These are phyloP conservation scores for Acanthamoeba culbertsoni DNA, from an alignment of 208 protist genomes.

Conservation along the genomic window DNA sequence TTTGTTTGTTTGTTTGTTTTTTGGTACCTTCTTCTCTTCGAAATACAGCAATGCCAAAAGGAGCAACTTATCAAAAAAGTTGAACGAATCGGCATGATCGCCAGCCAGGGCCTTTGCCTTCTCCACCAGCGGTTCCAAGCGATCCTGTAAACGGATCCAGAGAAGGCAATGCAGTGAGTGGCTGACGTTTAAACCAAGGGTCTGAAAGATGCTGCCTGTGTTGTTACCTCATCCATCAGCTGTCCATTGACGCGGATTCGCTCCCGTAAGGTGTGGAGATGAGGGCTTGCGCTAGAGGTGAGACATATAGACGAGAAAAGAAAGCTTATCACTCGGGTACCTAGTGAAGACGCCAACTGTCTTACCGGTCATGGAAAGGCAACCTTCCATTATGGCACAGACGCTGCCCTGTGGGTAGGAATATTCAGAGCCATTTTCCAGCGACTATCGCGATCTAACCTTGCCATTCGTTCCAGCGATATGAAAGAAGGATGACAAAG, in stretches of 20 bases:
- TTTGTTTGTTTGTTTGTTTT: too few relatives aligned
- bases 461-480: slow-evolving; percentile 6
- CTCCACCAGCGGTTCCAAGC: background rate
- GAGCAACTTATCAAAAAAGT: slow-evolving; percentile 29
- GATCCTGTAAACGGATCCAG: background rate
- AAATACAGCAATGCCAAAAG: background rate
- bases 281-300: background rate
- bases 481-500: background rate
- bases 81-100: background rate
- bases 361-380: background rate
- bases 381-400: slow-evolving; percentile 1
- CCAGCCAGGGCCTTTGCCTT: background rate
- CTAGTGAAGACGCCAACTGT: background rate
- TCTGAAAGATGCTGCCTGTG: background rate
- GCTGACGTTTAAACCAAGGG: background rate
- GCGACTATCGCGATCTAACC: background rate
- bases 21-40: background rate
- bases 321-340: background rate
- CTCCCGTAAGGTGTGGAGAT: slow-evolving; percentile 19
- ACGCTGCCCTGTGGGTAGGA: background rate
- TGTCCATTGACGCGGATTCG: background rate
- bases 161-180: background rate
- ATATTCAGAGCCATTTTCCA: background rate
- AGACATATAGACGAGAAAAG: background rate
- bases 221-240: background rate